These are phyloP conservation scores for Hordeum pubiflorum DNA, from an alignment of 202 grass and related monocot genomes.

Conservation along the genomic window DNA sequence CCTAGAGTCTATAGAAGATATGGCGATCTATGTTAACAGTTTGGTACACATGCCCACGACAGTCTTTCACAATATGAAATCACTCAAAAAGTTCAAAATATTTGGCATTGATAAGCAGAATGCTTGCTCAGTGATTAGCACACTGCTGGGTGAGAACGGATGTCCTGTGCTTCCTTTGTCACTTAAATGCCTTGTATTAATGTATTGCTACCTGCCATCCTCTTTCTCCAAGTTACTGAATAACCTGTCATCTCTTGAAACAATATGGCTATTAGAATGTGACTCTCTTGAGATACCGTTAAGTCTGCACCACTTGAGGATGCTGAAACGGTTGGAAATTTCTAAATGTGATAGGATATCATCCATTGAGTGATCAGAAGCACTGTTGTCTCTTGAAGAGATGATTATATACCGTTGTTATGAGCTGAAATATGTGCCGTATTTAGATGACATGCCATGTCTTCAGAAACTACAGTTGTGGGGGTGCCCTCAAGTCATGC, in stretches of 20 bases:
- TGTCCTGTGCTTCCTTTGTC: no score
- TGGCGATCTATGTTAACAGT: not conserved
- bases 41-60: not conserved
- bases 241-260: no score
- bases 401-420: not conserved
- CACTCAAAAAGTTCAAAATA: not conserved
- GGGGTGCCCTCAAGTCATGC: not conserved
- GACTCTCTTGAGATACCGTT: not conserved
- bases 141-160: no score
- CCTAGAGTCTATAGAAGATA: not conserved
- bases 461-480: not conserved
- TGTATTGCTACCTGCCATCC: not conserved
- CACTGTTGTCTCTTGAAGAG: not conserved
- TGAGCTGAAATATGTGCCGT: not conserved
- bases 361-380: not conserved
- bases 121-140: no score
- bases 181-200: no score
- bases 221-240: conserved; percentile 9
- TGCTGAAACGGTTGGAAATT: not conserved
- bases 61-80: not conserved
- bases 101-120: no score
- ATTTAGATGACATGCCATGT: not conserved
- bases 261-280: no score
- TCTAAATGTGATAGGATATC: not conserved
- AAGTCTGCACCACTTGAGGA: not conserved